Evolutionary conservation across 805 yeast genomes (phyloP).

Genomic region (Schizosaccharomyces lindneri): DNA sequence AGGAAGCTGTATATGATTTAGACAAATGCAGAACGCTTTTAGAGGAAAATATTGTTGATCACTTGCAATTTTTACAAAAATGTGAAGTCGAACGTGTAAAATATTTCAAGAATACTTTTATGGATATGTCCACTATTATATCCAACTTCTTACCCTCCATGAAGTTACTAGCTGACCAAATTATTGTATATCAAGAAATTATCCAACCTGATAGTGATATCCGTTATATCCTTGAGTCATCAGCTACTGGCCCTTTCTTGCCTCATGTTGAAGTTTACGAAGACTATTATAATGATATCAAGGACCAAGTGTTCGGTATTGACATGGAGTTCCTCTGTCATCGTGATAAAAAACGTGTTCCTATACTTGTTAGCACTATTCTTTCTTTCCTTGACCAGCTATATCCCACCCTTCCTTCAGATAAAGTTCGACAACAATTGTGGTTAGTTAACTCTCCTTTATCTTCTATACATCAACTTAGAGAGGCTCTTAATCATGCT

Average conservation of each 20-base stretch:
- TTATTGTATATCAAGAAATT: slow-evolving; percentile 40
- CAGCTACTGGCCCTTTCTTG: slow-evolving; percentile 47
- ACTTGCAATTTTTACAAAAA: slow-evolving; percentile 45
- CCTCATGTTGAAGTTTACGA: slow-evolving; percentile 56
- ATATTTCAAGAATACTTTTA: slow-evolving; percentile 50
- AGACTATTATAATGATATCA: slow-evolving; percentile 46
- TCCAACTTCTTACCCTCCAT: slow-evolving; percentile 34
- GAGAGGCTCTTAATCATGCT: slow-evolving; percentile 25
- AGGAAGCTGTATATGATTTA: slow-evolving; percentile 27
- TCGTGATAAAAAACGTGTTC: slow-evolving; percentile 48
- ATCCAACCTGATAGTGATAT: slow-evolving; percentile 49
- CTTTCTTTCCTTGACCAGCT: slow-evolving; percentile 40
- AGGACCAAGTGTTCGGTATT: slow-evolving; percentile 51
- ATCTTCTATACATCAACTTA: slow-evolving; percentile 31
- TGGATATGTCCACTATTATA: slow-evolving; percentile 44
- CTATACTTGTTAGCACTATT: slow-evolving; percentile 35
- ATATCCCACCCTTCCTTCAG: slow-evolving; percentile 42
- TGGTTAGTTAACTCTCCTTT: slow-evolving; percentile 50
- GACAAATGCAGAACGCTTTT: slow-evolving; percentile 47
- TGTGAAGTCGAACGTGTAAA: slow-evolving; percentile 57
- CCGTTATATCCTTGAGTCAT: slow-evolving; percentile 36
- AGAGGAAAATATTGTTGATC: slow-evolving; percentile 38
- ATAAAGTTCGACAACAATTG: slow-evolving; percentile 35
- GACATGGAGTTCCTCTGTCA: slow-evolving; percentile 48
- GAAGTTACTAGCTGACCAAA: slow-evolving; percentile 34